These are phyloP conservation scores for Pseudocercospora cruenta DNA, from an alignment of 2,329 filamentous ascomycete genomes.

Conservation along the genomic window DNA sequence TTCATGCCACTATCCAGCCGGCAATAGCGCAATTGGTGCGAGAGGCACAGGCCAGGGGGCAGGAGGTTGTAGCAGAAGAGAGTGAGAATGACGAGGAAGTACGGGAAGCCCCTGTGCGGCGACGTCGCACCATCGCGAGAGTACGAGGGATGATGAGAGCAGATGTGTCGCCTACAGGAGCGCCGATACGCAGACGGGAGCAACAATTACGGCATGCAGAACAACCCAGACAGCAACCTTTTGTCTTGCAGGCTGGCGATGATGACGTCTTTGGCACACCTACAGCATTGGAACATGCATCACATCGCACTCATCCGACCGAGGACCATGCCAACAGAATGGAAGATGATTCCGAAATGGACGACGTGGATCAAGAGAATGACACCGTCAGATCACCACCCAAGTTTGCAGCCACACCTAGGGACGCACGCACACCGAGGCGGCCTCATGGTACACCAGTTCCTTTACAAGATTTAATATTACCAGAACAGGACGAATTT, in stretches of 20 bases:
- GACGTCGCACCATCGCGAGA: conserved; percentile 35
- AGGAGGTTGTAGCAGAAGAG: conserved; percentile 31
- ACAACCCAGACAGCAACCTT: conserved; percentile 23
- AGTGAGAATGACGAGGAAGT: conserved; percentile 22
- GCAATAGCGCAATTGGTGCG: conserved; percentile 49
- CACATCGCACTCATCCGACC: background rate
- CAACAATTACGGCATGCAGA: conserved; percentile 8
- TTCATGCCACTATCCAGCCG: conserved; percentile 60
- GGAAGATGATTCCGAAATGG: conserved; percentile 41
- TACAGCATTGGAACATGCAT: conserved; percentile 6
- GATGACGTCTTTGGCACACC: conserved; percentile 29
- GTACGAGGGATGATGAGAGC: conserved; percentile 29
- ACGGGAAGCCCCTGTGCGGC: conserved; percentile 28
- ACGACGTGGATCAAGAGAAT: conserved; percentile 54
- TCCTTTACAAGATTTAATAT: conserved; percentile 37
- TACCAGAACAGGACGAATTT: conserved; percentile 33
- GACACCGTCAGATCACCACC: conserved; percentile 48
- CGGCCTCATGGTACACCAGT: conserved; percentile 36
- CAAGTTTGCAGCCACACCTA: conserved; percentile 38
- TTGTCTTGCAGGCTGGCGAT: conserved; percentile 30
- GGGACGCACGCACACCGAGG: conserved; percentile 33
- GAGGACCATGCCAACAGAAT: conserved; percentile 22
- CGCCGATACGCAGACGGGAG: conserved; percentile 21
- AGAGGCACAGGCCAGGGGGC: conserved; percentile 59
- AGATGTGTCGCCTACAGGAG: conserved; percentile 33